A percentile compares a stretch with the other conserved stretches of the same genome.
Conservation (phyloP, 2,329 filamentous ascomycete species). For the Diaporthe caulivora region DNA sequence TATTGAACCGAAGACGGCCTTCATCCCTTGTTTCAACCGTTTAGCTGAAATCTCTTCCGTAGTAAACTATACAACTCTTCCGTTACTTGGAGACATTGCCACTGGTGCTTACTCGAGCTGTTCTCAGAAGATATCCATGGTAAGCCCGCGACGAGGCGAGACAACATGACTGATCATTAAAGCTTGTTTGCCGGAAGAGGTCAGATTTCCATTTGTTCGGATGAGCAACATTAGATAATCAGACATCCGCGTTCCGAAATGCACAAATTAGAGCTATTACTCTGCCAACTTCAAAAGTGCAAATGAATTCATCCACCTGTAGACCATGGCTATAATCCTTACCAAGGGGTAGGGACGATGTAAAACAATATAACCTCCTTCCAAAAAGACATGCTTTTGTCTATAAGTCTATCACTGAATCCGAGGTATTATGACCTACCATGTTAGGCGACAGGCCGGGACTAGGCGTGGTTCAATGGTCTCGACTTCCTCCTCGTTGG, state of each 20-base stretch:
- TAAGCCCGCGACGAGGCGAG: background rate
- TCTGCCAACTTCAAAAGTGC: background rate
- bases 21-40: background rate
- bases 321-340: background rate
- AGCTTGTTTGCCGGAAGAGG: background rate
- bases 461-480: background rate
- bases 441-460: background rate
- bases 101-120: background rate
- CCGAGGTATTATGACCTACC: background rate
- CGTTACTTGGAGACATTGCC: background rate
- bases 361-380: background rate
- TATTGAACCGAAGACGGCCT: background rate
- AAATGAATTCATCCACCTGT: too few relatives aligned
- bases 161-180: background rate
- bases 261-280: background rate
- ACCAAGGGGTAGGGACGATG: too few relatives aligned
- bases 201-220: background rate
- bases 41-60: background rate
- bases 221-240: too few relatives aligned
- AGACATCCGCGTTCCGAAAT: background rate
- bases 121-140: background rate
- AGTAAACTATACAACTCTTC: background rate
- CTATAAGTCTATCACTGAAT: conserved; percentile 15
- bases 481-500: background rate
- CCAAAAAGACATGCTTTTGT: background rate